Percentiles rank a stretch among this genome's conserved stretches.
phyloP scores from a whole-genome alignment of 2,329 filamentous ascomycete genomes.

The Eutypella sp. region DNA sequence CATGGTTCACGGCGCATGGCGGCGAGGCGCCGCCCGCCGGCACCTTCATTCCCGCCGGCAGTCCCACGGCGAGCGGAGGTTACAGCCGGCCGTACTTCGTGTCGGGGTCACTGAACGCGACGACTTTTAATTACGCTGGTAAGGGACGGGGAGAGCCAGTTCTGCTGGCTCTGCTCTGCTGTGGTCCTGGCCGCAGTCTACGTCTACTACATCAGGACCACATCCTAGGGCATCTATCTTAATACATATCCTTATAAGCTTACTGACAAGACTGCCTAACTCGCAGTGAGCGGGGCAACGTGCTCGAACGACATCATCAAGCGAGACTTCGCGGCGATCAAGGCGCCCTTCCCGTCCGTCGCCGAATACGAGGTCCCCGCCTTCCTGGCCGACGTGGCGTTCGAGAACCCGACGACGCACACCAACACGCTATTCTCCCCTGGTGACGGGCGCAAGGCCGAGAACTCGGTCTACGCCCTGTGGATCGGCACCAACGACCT shows the following conservation, averaged over 20 bases:
- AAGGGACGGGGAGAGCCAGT: constrained; percentile 1
- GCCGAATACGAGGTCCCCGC: constrained; percentile 56
- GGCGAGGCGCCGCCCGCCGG: constrained; percentile 60
- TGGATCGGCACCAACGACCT: constrained; percentile 84
- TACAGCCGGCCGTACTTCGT: constrained; percentile 66
- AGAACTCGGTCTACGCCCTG: constrained; percentile 66
- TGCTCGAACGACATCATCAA: constrained; percentile 66
- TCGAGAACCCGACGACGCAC: constrained; percentile 13
- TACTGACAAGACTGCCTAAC: not conserved
- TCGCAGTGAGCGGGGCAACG: constrained; percentile 58
- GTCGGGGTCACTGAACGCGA: constrained; percentile 51
- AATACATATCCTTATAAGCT: not conserved
- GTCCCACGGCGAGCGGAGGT: constrained; percentile 58
- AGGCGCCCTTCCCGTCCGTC: constrained; percentile 56
- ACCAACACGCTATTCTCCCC: constrained; percentile 36
- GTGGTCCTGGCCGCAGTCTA: not conserved
- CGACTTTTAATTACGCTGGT: constrained; percentile 61
- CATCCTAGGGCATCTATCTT: not conserved
- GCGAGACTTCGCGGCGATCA: constrained; percentile 46
- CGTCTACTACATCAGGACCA: not conserved
- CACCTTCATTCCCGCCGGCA: constrained; percentile 37
- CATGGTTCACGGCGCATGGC: constrained; percentile 56
- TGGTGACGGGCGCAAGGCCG: constrained; percentile 30
- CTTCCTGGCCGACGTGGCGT: constrained; percentile 45
- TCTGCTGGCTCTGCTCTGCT: not conserved